These are phyloP conservation scores for Psilocybe sp. DNA, from an alignment of 768 basidiomycete genomes.

Conservation along the genomic window DNA sequence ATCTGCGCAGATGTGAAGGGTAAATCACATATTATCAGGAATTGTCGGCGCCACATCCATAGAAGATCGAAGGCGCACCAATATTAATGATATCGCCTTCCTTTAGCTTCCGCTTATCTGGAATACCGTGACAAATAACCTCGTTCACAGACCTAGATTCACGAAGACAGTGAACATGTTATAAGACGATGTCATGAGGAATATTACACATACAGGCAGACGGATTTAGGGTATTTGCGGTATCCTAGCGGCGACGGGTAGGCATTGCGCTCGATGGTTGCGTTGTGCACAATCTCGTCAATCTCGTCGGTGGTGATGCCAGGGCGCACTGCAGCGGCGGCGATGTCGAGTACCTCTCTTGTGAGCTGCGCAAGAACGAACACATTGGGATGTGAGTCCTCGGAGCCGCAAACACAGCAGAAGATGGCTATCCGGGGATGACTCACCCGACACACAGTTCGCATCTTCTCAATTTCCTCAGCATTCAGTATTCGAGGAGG, in stretches of 20 bases:
- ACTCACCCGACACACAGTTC: constrained; percentile 77
- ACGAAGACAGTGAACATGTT: not conserved
- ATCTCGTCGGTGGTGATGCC: constrained; percentile 96
- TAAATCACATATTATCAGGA: constrained; percentile 2
- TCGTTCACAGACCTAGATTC: constrained; percentile 81
- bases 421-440: not conserved
- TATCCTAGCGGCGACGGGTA: constrained; percentile 97
- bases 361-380: constrained; percentile 52
- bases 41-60: not conserved
- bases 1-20: constrained; percentile 43
- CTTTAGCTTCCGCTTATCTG: constrained; percentile 76
- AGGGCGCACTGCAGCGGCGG: constrained; percentile 82
- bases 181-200: not conserved
- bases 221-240: constrained; percentile 87
- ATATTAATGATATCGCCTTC: constrained; percentile 98
- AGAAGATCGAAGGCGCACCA: constrained; percentile 40
- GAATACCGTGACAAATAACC: constrained; percentile 96
- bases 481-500: constrained; percentile 61
- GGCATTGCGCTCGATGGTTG: constrained; percentile 82
- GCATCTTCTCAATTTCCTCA: constrained; percentile 89
- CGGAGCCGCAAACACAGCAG: not conserved
- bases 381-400: not conserved
- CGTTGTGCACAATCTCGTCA: constrained; percentile 91
- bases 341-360: constrained; percentile 90
- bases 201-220: constrained; percentile 79